Evolutionary conservation across 306 rosid genomes (phyloP), one percentile per base, ranked within the genome.

Genomic region (Cicer judaicum): DNA sequence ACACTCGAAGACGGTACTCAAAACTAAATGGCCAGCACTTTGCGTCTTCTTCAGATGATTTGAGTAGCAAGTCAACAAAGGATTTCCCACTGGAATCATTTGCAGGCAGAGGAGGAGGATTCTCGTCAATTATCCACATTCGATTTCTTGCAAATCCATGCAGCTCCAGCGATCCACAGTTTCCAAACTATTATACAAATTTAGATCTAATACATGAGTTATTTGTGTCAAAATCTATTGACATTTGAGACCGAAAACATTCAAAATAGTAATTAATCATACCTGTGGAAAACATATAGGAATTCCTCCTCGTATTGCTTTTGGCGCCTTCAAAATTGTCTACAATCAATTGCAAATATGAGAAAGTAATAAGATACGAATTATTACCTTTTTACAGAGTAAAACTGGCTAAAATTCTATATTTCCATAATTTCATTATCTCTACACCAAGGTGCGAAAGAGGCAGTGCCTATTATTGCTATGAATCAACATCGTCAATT

Each of bases 231-330:
- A 16, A 72, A 44, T 38, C 40, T 60, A 79, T 13, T 11, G 19
- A 47, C 56, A 52, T 65, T 43, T 9, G 29, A 29, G 68, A 52
- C 63, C 40, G 75, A 55, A 24, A 24, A 67, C 16, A 69, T 38
- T 49, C 49, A 53, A 52, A 78, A 72, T 14, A 73, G 56, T 36
- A 19, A 61, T 68, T 36, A 69, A 38, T 14, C 46, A 78, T 82
- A 88, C 98, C 97, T 91, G 96, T 10, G 97, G 98, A 80, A 91
- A 93, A 82, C 97, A 91, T 36, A 93, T 80, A 52, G 91, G 92
- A 67, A 93, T 91, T 76, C 98, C 98, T 77, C 98, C 98, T 48
- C 94, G 83, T 76, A 85, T 87, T 34, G 94, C 88, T 79, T 93
- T 93, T 49, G 92, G 89, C 38, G 89, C 83, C 88, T 91, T 88